A percentile compares a stretch with the other conserved stretches of the same genome.
Conservation (phyloP, 1,284 basidiomycete genomes). For the Entoloma clypeatum region DNA sequence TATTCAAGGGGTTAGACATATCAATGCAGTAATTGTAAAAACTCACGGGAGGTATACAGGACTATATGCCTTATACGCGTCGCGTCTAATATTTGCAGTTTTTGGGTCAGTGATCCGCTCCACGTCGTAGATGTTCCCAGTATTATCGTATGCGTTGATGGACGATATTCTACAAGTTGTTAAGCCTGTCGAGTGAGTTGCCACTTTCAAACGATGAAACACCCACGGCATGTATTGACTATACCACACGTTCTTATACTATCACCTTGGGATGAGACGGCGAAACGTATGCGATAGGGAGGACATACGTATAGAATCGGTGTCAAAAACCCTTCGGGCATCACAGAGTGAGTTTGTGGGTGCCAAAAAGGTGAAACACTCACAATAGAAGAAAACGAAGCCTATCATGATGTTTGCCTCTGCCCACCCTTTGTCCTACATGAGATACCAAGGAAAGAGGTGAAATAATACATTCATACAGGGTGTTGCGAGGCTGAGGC, state of each 20-base stretch:
- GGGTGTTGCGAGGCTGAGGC: slow-evolving; percentile 51
- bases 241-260: slow-evolving; percentile 63
- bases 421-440: slow-evolving; percentile 47
- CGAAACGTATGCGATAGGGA: not conserved
- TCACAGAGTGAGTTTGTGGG: slow-evolving; percentile 4
- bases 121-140: slow-evolving; percentile 67
- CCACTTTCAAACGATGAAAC: not conserved
- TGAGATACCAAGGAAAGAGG: slow-evolving; percentile 4
- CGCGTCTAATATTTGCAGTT: slow-evolving; percentile 54
- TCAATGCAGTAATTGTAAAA: not conserved
- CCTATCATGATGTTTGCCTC: slow-evolving; percentile 78
- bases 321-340: slow-evolving; percentile 56
- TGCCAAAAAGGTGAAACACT: slow-evolving; percentile 16
- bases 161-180: slow-evolving; percentile 45
- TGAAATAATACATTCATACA: slow-evolving; percentile 30
- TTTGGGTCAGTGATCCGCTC: slow-evolving; percentile 57
- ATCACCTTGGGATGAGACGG: not conserved
- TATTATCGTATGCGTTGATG: slow-evolving; percentile 56
- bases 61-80: slow-evolving; percentile 75
- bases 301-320: slow-evolving; percentile 55
- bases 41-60: slow-evolving; percentile 74
- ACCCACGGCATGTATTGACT: slow-evolving; percentile 53
- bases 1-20: slow-evolving; percentile 13
- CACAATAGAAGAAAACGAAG: slow-evolving; percentile 72
- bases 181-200: not conserved